Evolutionary conservation across 1,284 basidiomycete species (phyloP).

Genomic region (Pascua guehoae): DNA sequence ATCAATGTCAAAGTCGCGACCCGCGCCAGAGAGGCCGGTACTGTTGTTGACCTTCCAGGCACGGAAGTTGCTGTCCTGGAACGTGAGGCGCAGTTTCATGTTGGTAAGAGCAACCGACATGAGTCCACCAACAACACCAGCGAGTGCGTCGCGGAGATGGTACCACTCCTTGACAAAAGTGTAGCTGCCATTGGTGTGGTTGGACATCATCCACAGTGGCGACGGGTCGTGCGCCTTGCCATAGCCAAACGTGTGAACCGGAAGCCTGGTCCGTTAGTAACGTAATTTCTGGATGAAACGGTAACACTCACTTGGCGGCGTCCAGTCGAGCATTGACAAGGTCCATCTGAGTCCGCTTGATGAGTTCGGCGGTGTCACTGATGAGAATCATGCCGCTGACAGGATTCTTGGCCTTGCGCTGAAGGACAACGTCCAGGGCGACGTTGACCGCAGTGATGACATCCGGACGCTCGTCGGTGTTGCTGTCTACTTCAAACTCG

Average conservation of each 20-base stretch:
- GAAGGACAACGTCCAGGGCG: constrained; percentile 85
- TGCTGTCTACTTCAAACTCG: constrained; percentile 66
- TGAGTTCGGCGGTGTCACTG: constrained; percentile 83
- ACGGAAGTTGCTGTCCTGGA: constrained; percentile 66
- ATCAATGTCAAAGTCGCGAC: constrained; percentile 90
- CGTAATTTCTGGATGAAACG: no score
- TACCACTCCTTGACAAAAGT: constrained; percentile 97
- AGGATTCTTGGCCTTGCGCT: constrained; percentile 85
- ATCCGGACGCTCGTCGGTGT: constrained; percentile 84
- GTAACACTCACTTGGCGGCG: constrained; percentile 65
- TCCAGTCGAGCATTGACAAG: constrained; percentile 92
- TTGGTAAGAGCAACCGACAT: constrained; percentile 83
- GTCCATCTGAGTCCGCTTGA: constrained; percentile 97
- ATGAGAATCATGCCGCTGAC: constrained; percentile 87
- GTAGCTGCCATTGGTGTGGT: constrained; percentile 94
- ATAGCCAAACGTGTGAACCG: constrained; percentile 95
- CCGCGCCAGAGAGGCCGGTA: constrained; percentile 74
- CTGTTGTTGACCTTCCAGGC: constrained; percentile 67
- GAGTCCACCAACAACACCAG: constrained; percentile 88
- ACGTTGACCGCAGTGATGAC: constrained; percentile 95
- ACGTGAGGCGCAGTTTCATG: constrained; percentile 78
- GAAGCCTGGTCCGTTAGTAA: constrained; percentile 54
- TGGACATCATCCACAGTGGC: constrained; percentile 97
- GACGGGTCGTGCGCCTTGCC: constrained; percentile 94
- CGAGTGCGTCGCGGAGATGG: constrained; percentile 79